These are phyloP conservation scores for Mycena maculata DNA, from an alignment of 768 basidiomycete species.

Conservation along the genomic window DNA sequence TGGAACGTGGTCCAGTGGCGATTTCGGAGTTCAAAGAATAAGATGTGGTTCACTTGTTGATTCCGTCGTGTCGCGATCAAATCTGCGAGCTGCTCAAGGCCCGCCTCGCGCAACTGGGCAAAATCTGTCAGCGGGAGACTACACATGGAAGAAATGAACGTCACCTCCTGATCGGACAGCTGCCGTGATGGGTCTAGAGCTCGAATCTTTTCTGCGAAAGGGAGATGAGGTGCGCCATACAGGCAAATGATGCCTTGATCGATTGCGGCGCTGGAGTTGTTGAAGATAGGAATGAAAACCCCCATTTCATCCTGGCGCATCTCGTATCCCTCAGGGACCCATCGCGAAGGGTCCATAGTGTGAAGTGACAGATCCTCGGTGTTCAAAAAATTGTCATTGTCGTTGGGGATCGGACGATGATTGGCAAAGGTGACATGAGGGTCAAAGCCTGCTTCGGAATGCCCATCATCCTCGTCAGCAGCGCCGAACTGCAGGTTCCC, in stretches of 20 bases:
- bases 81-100: background rate
- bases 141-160: background rate
- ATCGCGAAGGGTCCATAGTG: background rate
- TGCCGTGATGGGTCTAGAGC: background rate
- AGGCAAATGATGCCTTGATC: background rate
- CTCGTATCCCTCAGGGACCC: background rate
- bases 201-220: background rate
- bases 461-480: too few species aligned
- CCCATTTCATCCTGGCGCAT: background rate
- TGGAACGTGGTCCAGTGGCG: background rate
- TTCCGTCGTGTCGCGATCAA: background rate
- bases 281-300: background rate
- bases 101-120: background rate
- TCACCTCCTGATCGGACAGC: background rate
- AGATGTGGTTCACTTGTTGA: background rate
- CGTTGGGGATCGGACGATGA: background rate
- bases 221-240: background rate
- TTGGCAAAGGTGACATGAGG: too few species aligned
- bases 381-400: conserved; percentile 1
- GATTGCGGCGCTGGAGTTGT: background rate
- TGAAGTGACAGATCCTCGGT: background rate
- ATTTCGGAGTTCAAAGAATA: background rate
- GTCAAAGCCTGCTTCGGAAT: too few species aligned
- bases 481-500: too few species aligned
- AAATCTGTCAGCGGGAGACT: too few species aligned